Evolutionary conservation across 202 grass and related monocot genomes (phyloP).

Genomic region (Carex arenaria): DNA sequence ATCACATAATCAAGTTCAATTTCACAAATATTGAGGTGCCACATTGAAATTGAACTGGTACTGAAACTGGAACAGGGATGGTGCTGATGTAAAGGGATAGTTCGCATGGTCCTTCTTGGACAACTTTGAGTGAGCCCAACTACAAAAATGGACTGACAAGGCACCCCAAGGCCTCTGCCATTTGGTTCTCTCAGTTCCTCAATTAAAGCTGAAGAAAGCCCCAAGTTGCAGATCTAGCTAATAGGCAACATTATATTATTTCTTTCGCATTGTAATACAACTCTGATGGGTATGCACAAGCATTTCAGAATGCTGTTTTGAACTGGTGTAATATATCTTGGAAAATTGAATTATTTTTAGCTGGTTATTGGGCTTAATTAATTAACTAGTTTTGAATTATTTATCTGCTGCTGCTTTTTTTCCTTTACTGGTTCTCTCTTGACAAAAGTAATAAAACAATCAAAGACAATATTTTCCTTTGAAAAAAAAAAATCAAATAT

Average conservation of each 20-base stretch:
- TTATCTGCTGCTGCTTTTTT: neutral
- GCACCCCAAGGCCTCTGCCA: constrained; percentile 64
- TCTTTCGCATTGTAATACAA: neutral
- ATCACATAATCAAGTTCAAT: neutral
- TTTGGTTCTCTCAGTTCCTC: constrained; percentile 72
- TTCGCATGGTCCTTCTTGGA: constrained; percentile 71
- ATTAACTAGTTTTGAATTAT: neutral
- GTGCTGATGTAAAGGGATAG: constrained; percentile 58
- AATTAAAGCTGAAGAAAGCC: constrained; percentile 22
- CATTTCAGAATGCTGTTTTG: neutral
- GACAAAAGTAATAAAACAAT: too few relatives aligned
- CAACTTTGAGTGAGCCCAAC: constrained; percentile 83
- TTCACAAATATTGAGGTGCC: neutral
- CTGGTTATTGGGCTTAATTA: neutral
- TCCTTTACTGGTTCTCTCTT: neutral
- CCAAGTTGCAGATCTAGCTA: constrained; percentile 5
- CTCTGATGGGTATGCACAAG: neutral
- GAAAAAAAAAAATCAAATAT: too few relatives aligned
- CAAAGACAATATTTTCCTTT: too few relatives aligned
- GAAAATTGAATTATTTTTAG: neutral
- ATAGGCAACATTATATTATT: neutral
- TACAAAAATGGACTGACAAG: constrained; percentile 64
- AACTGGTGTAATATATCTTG: neutral
- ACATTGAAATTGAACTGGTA: neutral
- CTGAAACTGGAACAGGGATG: constrained; percentile 42